These are phyloP conservation scores for Dioszegia aurantiaca DNA, from an alignment of 768 basidiomycete genomes.

Conservation along the genomic window DNA sequence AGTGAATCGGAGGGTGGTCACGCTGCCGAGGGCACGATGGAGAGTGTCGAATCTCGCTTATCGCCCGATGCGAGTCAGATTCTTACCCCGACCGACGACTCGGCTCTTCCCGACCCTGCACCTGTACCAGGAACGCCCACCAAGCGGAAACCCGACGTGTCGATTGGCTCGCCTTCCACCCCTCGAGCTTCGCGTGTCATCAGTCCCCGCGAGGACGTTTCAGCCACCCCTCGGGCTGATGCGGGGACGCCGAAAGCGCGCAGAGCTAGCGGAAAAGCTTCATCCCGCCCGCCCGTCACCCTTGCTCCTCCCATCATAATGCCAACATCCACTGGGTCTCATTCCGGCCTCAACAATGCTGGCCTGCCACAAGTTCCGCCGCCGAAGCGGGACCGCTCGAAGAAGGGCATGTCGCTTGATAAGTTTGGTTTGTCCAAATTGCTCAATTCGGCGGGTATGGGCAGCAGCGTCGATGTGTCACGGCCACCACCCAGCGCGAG, in stretches of 20 bases:
- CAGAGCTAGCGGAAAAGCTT: not conserved
- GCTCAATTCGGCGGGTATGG: slow-evolving; percentile 53
- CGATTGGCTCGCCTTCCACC: slow-evolving; percentile 29
- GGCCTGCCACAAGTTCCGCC: slow-evolving; percentile 29
- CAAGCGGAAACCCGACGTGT: slow-evolving; percentile 14
- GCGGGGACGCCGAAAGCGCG: slow-evolving; percentile 8
- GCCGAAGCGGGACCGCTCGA: slow-evolving; percentile 54
- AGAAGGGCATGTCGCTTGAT: slow-evolving; percentile 72
- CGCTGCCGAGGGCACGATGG: not conserved
- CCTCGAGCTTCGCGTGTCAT: slow-evolving; percentile 25
- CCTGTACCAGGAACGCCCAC: slow-evolving; percentile 28
- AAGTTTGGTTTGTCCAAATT: slow-evolving; percentile 75
- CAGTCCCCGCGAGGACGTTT: slow-evolving; percentile 12
- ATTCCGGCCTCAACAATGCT: slow-evolving; percentile 17
- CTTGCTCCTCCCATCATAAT: slow-evolving; percentile 17
- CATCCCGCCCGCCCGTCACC: slow-evolving; percentile 1
- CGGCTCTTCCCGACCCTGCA: not conserved
- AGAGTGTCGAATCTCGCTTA: not conserved
- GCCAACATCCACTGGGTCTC: slow-evolving; percentile 1
- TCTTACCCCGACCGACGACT: not conserved
- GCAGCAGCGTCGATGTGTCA: slow-evolving; percentile 20
- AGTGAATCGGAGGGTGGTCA: slow-evolving; percentile 15
- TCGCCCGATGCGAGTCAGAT: not conserved
- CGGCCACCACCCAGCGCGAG: slow-evolving; percentile 28
- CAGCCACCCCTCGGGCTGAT: slow-evolving; percentile 28